Percentiles rank a stretch among this genome's conserved stretches.
These are phyloP conservation scores for Periconia macrospinosa DNA, from an alignment of 2,329 filamentous ascomycete genomes.

Conservation along the genomic window DNA sequence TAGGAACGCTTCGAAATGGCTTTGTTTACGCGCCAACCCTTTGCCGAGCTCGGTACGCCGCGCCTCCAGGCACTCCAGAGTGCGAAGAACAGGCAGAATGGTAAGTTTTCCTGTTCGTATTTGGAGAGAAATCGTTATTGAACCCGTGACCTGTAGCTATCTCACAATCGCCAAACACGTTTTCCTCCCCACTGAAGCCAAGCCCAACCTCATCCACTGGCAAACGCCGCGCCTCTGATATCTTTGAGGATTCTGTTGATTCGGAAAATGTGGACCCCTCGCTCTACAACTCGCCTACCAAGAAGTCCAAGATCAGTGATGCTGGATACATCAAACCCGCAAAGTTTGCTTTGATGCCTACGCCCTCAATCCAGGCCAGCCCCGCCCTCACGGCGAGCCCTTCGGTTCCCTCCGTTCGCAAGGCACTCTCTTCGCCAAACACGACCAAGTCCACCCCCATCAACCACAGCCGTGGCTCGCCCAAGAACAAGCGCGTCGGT, in stretches of 20 bases:
- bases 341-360: constrained; percentile 41
- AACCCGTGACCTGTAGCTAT: constrained; percentile 33
- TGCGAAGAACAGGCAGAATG: constrained; percentile 75
- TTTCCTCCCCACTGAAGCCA: constrained; percentile 38
- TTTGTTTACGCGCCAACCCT: constrained; percentile 67
- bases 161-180: constrained; percentile 19
- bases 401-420: constrained; percentile 31
- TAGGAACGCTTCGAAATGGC: constrained; percentile 20
- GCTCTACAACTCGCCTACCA: constrained; percentile 53
- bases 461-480: constrained; percentile 69
- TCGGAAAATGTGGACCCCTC: constrained; percentile 63
- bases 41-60: constrained; percentile 70
- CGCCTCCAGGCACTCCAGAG: constrained; percentile 73
- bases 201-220: constrained; percentile 29
- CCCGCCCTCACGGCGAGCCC: constrained; percentile 30
- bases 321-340: constrained; percentile 36
- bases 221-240: constrained; percentile 51
- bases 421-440: constrained; percentile 47
- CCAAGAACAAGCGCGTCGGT: constrained; percentile 69
- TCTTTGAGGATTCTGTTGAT: constrained; percentile 52
- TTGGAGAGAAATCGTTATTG: constrained; percentile 12
- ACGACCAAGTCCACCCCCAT: constrained; percentile 49
- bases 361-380: constrained; percentile 23
- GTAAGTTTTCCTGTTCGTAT: constrained; percentile 40
- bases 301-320: constrained; percentile 53